A percentile compares a stretch with the other conserved stretches of the same genome.
Conservation (phyloP, 202 grass and related monocot species). For the Setaria italica region DNA sequence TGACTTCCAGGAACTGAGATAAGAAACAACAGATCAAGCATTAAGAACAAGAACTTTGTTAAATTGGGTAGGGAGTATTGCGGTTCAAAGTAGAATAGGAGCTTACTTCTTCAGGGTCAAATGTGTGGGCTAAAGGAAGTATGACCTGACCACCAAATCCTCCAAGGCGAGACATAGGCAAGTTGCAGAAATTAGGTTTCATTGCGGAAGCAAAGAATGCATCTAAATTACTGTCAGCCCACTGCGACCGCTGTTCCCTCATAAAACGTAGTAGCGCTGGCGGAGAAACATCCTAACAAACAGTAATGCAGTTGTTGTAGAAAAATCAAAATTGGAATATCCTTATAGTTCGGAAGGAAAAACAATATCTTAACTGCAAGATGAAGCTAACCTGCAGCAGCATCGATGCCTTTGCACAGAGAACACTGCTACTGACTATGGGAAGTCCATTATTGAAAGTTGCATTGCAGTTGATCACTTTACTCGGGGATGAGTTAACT, state of each 20-base stretch:
- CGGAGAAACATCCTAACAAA: conserved; percentile 60
- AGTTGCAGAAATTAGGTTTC: conserved; percentile 59
- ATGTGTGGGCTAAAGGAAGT: conserved; percentile 74
- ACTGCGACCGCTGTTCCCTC: conserved; percentile 78
- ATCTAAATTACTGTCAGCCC: conserved; percentile 74
- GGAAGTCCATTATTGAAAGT: conserved; percentile 58
- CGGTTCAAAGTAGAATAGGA: neutral
- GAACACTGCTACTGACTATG: conserved; percentile 51
- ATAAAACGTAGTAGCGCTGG: conserved; percentile 60
- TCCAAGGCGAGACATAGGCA: conserved; percentile 54
- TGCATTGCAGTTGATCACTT: conserved; percentile 52
- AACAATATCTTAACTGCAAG: neutral
- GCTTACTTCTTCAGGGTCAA: conserved; percentile 78
- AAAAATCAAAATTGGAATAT: neutral
- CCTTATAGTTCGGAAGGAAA: neutral
- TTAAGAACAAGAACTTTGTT: neutral
- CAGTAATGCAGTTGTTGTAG: conserved; percentile 16
- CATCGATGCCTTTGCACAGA: conserved; percentile 87
- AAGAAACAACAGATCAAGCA: neutral
- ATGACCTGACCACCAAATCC: conserved; percentile 70
- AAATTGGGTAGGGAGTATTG: neutral
- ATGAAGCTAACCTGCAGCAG: conserved; percentile 64
- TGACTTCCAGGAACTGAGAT: conserved; percentile 72
- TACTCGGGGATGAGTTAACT: conserved; percentile 60
- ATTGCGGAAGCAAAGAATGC: conserved; percentile 67